These are phyloP conservation scores for Crithidia thermophila DNA, from an alignment of 208 protist species.

Conservation along the genomic window DNA sequence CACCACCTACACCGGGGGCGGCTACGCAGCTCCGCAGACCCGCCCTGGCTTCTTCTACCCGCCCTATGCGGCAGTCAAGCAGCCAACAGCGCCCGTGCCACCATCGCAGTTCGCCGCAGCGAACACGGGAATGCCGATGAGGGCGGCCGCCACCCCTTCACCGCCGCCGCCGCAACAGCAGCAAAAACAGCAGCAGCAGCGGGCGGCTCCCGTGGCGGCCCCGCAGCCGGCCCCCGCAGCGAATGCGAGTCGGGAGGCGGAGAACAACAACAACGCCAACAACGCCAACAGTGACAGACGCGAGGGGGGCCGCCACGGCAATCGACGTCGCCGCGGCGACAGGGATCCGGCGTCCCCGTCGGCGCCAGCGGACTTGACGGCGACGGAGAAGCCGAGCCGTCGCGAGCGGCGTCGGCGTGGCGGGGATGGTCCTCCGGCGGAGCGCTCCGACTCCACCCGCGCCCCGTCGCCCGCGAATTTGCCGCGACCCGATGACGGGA, in stretches of 20 bases:
- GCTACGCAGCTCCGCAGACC: neutral
- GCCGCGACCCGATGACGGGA: constrained; percentile 2
- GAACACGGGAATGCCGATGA: neutral
- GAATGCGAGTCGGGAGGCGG: neutral
- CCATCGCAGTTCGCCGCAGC: neutral
- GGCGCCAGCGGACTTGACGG: neutral
- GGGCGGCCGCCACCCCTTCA: neutral
- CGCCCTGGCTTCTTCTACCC: neutral
- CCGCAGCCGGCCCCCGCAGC: neutral
- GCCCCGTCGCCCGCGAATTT: constrained; percentile 14
- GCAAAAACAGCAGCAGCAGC: neutral
- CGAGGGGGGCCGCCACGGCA: constrained; percentile 7
- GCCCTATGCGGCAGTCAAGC: constrained; percentile 2
- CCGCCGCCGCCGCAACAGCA: neutral
- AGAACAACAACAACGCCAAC: neutral
- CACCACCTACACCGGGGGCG: constrained; percentile 6
- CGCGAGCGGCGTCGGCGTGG: constrained; percentile 13
- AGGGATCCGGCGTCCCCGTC: neutral
- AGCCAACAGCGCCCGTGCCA: neutral
- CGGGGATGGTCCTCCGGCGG: constrained; percentile 2
- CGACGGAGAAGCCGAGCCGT: neutral
- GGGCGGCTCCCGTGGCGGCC: neutral
- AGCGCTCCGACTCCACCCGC: constrained; percentile 4
- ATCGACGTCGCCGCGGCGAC: constrained; percentile 6
- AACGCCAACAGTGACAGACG: neutral